These are phyloP conservation scores for Sporothrix protearum DNA, from an alignment of 2,329 filamentous ascomycete genomes.

Conservation along the genomic window DNA sequence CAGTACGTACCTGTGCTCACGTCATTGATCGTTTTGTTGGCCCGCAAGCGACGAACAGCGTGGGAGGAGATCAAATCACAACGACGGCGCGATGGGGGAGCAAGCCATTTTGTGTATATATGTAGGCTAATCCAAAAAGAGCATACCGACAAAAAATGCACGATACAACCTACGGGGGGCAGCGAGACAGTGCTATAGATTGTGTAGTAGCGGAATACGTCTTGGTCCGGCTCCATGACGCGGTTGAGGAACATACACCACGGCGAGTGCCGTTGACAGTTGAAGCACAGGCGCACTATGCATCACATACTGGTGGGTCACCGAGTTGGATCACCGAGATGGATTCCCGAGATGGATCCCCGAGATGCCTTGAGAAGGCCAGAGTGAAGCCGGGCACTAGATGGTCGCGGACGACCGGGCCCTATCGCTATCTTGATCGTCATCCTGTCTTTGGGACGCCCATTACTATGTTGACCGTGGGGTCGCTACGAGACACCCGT, in stretches of 20 bases:
- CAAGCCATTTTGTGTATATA: slow-evolving; percentile 24
- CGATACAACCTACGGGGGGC: not conserved
- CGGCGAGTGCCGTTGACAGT: too few relatives aligned
- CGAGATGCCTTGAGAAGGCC: too few relatives aligned
- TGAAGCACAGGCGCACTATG: too few relatives aligned
- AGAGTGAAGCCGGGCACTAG: too few relatives aligned
- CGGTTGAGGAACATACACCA: too few relatives aligned
- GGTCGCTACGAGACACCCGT: not conserved
- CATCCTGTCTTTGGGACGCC: not conserved
- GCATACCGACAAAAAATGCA: slow-evolving; percentile 1
- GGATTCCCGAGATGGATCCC: too few relatives aligned
- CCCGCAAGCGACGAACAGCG: not conserved
- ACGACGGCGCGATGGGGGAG: not conserved
- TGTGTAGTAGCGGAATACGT: not conserved
- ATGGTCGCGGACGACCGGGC: too few relatives aligned
- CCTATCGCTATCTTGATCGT: too few relatives aligned
- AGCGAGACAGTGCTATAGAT: too few relatives aligned
- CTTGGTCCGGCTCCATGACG: not conserved
- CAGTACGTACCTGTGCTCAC: not conserved
- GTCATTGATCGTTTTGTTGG: not conserved
- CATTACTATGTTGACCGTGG: not conserved
- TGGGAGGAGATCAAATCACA: not conserved
- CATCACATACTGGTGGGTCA: too few relatives aligned
- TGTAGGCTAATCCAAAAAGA: slow-evolving; percentile 18
- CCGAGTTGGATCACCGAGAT: too few relatives aligned